Evolutionary conservation across 139 green algal genomes (phyloP), one percentile per base, ranked within the genome.

Genomic region (Chlorella sp.): DNA sequence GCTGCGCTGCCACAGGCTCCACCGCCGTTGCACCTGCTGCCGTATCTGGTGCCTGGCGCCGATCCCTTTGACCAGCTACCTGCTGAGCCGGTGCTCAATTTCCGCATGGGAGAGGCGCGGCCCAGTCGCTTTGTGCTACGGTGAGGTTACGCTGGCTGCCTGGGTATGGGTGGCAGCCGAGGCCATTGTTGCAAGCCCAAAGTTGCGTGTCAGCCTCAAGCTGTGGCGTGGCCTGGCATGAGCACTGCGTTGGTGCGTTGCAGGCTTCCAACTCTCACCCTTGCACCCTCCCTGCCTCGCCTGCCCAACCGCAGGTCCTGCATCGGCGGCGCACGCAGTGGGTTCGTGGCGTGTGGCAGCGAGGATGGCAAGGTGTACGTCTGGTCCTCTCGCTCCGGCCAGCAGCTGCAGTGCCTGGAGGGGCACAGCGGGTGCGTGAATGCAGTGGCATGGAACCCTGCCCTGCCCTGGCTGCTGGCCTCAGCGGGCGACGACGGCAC

Each of bases 381-480:
- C 30, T 99, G 97, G 97, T 93, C 97, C 83, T 86, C 94, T 0
- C 90, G 92, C 78, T 95, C 60, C 4, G 94, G 92, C 4, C 91
- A 97, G 47, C 81, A 94, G 83, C 85, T 99, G 36, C 93, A 68
- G n/a, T 64, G 80, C 63, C 88, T 98, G 74, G 74, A 92, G 60
- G 95, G 95, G 9, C 95, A 97, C 88, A 87, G 84, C 16, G 93
- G 88, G 7, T 95, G 93, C 4, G 92, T 97, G 55, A 98, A 98
- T 80, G 86, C 90, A 9, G 95, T 98, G 70, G 96, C 97, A 1
- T 98, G 94, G 44, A 97, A 96, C 87, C 97, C 94, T 4, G 93
- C 97, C 74, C 95, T 99, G 89, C 78, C 73, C 11, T 76, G 80
- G 39, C 78, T 89, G 23, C 36, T 91, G 13, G 87, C 75, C 39